phyloP scores from a whole-genome alignment of 2,329 filamentous ascomycete species.

The Monosporascus sp. region DNA sequence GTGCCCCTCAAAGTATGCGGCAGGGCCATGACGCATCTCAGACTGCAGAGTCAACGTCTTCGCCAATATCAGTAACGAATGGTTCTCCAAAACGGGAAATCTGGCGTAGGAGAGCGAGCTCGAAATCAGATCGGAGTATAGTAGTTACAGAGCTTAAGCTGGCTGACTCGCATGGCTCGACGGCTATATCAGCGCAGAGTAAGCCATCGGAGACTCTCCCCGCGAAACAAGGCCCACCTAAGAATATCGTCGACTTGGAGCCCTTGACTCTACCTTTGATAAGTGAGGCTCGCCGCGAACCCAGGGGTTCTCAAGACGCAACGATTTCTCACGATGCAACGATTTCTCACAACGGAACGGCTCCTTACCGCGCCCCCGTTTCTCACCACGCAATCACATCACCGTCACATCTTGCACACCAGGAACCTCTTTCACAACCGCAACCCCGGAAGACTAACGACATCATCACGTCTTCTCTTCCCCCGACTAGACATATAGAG shows the following conservation, averaged over 20 bases:
- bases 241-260: neutral
- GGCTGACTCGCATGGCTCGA: slow-evolving; percentile 44
- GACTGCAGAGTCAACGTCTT: slow-evolving; percentile 8
- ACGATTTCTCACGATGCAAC: too few relatives aligned
- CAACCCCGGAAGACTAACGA: slow-evolving; percentile 10
- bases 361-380: neutral
- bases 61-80: slow-evolving; percentile 14
- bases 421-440: slow-evolving; percentile 17
- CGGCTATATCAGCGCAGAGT: slow-evolving; percentile 22
- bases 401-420: slow-evolving; percentile 11
- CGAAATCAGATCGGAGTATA: slow-evolving; percentile 41
- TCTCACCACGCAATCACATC: slow-evolving; percentile 6
- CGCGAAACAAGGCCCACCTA: neutral
- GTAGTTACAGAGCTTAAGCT: slow-evolving; percentile 45
- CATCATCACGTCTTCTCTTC: slow-evolving; percentile 9
- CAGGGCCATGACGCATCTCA: slow-evolving; percentile 6
- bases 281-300: neutral
- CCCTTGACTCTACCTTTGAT: neutral
- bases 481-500: slow-evolving; percentile 7
- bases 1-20: slow-evolving; percentile 16
- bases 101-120: slow-evolving; percentile 45
- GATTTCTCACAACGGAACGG: neutral
- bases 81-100: slow-evolving; percentile 28
- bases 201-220: slow-evolving; percentile 16
- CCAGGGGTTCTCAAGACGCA: too few relatives aligned